Conservation (phyloP, 225 moss, liverwort and hornwort species). For the Neckera pumila region DNA sequence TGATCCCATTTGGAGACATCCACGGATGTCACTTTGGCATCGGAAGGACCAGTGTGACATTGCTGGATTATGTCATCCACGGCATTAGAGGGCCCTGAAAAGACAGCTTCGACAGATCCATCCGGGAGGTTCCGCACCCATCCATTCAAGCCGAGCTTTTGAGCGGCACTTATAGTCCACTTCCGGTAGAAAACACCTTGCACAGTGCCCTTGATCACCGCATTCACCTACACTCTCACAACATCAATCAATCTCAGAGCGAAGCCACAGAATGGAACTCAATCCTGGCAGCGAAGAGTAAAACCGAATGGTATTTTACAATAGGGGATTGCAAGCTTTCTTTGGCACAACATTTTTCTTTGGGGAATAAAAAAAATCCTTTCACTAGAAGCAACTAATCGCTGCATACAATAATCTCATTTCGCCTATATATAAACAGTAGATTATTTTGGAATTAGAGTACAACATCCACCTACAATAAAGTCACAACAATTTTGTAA, state of each 20-base stretch:
- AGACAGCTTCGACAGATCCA: conserved; percentile 42
- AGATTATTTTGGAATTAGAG: not conserved
- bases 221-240: conserved; percentile 25
- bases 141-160: conserved; percentile 20
- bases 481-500: not conserved
- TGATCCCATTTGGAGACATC: conserved; percentile 24
- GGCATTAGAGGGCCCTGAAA: conserved; percentile 9
- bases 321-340: not conserved
- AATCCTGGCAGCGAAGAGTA: not conserved
- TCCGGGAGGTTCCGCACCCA: conserved; percentile 45
- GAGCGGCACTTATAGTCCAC: conserved; percentile 35
- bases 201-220: conserved; percentile 26
- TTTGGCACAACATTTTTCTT: too few species aligned
- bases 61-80: conserved; percentile 36
- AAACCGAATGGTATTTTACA: not conserved
- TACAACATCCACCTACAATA: not conserved
- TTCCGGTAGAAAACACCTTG: conserved; percentile 43
- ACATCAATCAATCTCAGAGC: not conserved
- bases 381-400: not conserved
- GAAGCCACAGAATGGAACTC: not conserved
- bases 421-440: not conserved
- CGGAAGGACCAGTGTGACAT: conserved; percentile 28
- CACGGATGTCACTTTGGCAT: conserved; percentile 24
- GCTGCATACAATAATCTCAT: not conserved
- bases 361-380: too few species aligned